Conservation (phyloP, 2,329 filamentous ascomycete genomes). For the Xylariaceae sp. region DNA sequence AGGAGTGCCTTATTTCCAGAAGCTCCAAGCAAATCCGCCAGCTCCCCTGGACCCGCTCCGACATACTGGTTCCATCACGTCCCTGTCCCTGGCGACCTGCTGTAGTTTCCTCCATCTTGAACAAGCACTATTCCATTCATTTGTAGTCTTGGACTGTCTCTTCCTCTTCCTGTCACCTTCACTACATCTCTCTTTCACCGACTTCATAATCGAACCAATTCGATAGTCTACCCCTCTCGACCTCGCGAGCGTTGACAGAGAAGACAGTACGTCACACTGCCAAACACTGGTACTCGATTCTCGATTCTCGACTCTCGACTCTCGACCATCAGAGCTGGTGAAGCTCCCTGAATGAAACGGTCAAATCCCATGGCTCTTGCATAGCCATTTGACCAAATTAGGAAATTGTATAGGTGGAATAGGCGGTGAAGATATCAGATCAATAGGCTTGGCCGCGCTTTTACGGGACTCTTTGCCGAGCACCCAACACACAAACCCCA, state of each 20-base stretch:
- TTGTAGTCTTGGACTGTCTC: conserved; percentile 15
- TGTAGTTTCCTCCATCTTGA: conserved; percentile 7
- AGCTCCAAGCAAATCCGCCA: conserved; percentile 29
- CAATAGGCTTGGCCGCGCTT: conserved; percentile 1
- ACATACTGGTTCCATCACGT: conserved; percentile 30
- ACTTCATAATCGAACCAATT: neutral
- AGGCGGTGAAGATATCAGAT: conserved; percentile 19
- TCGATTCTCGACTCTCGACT: conserved; percentile 5
- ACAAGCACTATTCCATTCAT: conserved; percentile 26
- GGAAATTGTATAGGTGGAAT: conserved; percentile 25
- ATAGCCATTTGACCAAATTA: conserved; percentile 28
- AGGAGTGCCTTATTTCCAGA: conserved; percentile 33
- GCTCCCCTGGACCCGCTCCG: conserved; percentile 32
- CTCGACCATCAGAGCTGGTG: conserved; percentile 11
- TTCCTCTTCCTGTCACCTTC: conserved; percentile 16
- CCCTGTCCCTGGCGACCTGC: conserved; percentile 26
- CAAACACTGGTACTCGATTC: conserved; percentile 7
- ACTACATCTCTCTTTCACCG: conserved; percentile 5
- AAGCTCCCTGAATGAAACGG: conserved; percentile 34
- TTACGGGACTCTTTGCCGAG: conserved; percentile 7
- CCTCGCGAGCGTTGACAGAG: neutral
- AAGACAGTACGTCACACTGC: no score
- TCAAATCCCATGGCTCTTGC: conserved; percentile 34
- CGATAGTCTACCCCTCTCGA: neutral
- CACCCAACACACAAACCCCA: conserved; percentile 30